Base-by-base conservation (phyloP, 2,329 filamentous ascomycete species). In the Nigrograna mackinnonii region DNA sequence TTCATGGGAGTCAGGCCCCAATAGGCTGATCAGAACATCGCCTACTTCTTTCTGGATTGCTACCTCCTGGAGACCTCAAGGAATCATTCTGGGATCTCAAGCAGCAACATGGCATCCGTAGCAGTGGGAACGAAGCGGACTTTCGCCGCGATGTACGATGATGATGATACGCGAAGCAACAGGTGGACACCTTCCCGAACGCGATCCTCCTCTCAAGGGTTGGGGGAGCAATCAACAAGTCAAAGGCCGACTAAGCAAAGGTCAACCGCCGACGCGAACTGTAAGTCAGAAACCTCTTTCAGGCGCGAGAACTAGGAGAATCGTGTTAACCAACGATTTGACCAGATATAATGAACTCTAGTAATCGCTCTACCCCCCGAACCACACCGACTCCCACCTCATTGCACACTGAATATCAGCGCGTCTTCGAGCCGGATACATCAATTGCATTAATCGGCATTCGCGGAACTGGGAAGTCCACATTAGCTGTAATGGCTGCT, bases 361-460 rank as follows among this genome's bases (percentile, higher is more conserved):
- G 61, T 35, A 49, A 48, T 37, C 54, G 53, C 17, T 61, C 58
- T n/a, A 60, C 62, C 19, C 55, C 59, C 34, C 59, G 51, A 43
- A 47, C 54, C n/a, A 65, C 59, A 13, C 53, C 56, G 13, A 50
- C 50, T 14, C 60, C 57, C 4, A 37, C 49, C 17, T 32, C 45
- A 16, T 36, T 47, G 17, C 41, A 48, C 13, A 42, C 34, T 13
- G 50, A 63, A 32, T 57, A 58, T 6, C 50, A 55, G 42, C 71
- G 57, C 33, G 57, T 58, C 14, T 87, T 86, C 57, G 69, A 74
- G 6, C 64, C 75, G 7, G 78, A 87, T 71, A 83, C 85, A 2
- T 89, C 87, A 1, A 82, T 91, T 41, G 79, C 91, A 5, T 74
- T 91, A 14, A 79, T 87, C 17, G 87, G 87, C 2, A 83, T 89